Evolutionary conservation across 495 filamentous ascomycete genomes (phyloP), one percentile per base, ranked within the genome.

Genomic region (Xylaria telfairii): DNA sequence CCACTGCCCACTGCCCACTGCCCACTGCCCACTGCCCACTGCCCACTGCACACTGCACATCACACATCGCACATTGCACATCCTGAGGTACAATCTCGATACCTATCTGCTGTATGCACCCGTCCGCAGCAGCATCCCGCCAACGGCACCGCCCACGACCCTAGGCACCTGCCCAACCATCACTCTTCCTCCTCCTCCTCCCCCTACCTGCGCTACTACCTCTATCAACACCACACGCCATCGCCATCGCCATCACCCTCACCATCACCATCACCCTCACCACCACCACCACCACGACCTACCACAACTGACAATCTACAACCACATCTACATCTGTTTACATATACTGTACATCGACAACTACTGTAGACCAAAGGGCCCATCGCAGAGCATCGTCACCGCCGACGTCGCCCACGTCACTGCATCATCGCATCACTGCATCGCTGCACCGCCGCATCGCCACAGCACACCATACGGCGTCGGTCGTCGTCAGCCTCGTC

Each of bases 311-410:
- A 3, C 8, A 37, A 3, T 37, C 34, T 8, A n/a, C n/a, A n/a
- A n/a, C n/a, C n/a, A 49, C 24, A 28, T 28, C 24, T 54, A 54
- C 49, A 49, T 49, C 3, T 54, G 28, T 24, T 8, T 28, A 17
- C 24, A 3, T 54, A 28, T 54, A 54, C 49, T 54, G 17, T 54
- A 54, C 49, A 28, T 54, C 49, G 49, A 4, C 49, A 1, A 49
- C 1, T 5, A 49, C 46, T 41, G 9, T 6, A 7, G 24, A 37
- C 19, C 10, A 37, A 59, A 37, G 37, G 44, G 32, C 3, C 26
- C 64, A 39, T 66, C 64, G 47, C 47, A 19, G 21, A 66, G 54
- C 51, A 26, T 21, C 56, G 37, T 37, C 30, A 10, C 17, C 56
- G 5, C 9, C 46, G 1, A 5, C 60, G 46, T 63, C 60, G 10